Conservation (phyloP, 2,329 filamentous ascomycete species). For the Leptographium radiaticola region DNA sequence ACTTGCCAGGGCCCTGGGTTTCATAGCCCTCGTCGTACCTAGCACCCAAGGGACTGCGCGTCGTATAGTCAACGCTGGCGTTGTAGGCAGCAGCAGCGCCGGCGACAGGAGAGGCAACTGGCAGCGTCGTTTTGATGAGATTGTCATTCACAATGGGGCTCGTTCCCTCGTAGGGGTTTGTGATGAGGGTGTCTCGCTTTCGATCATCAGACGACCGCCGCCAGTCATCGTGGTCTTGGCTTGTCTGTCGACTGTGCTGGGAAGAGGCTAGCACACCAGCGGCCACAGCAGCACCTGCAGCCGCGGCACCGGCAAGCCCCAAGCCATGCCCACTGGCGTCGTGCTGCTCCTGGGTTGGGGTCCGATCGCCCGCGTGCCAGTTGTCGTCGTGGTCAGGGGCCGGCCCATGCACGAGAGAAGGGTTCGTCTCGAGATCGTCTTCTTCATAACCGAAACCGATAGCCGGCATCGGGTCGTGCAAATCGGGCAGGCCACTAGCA, state of each 20-base stretch:
- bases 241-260: slow-evolving; percentile 40
- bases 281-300: slow-evolving; percentile 37
- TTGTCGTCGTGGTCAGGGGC: slow-evolving; percentile 36
- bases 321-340: slow-evolving; percentile 28
- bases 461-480: slow-evolving; percentile 61
- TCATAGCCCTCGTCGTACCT: slow-evolving; percentile 84
- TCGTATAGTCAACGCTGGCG: slow-evolving; percentile 25
- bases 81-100: slow-evolving; percentile 13
- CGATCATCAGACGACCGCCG: slow-evolving; percentile 47
- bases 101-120: slow-evolving; percentile 20
- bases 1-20: slow-evolving; percentile 52
- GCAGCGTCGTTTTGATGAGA: slow-evolving; percentile 21
- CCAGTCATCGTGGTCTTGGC: slow-evolving; percentile 51
- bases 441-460: slow-evolving; percentile 52
- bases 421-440: slow-evolving; percentile 65
- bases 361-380: slow-evolving; percentile 19
- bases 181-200: slow-evolving; percentile 53
- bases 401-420: slow-evolving; percentile 62
- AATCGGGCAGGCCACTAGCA: slow-evolving; percentile 56
- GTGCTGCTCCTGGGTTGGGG: slow-evolving; percentile 21
- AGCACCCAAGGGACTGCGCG: slow-evolving; percentile 43
- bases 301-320: slow-evolving; percentile 36
- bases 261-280: slow-evolving; percentile 32
- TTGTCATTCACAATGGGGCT: slow-evolving; percentile 46
- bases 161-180: slow-evolving; percentile 53